Evolutionary conservation across 2,329 filamentous ascomycete genomes (phyloP).

Genomic region (Arachnomyces sp.): DNA sequence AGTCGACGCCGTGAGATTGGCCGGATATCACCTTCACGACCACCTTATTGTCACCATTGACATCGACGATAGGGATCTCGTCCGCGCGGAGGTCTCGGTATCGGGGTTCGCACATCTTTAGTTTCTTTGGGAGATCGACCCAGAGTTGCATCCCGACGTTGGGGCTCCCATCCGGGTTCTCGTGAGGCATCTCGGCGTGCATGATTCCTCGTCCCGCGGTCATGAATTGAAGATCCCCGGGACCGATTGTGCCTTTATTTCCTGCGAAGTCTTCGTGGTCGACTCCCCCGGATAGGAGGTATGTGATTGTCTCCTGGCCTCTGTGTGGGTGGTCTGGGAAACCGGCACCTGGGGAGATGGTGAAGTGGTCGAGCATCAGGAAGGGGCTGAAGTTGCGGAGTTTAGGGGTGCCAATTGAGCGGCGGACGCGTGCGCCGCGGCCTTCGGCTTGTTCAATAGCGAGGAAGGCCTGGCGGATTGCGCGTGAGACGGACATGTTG

Average conservation of each 20-base stretch:
- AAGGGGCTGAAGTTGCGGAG: slow-evolving; percentile 86
- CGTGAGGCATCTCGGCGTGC: slow-evolving; percentile 88
- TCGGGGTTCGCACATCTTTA: slow-evolving; percentile 84
- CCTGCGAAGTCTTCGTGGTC: slow-evolving; percentile 92
- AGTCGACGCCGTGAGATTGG: slow-evolving; percentile 74
- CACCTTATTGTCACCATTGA: slow-evolving; percentile 62
- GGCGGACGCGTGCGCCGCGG: slow-evolving; percentile 75
- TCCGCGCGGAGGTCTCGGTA: slow-evolving; percentile 74
- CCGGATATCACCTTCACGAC: slow-evolving; percentile 86
- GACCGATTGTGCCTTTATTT: slow-evolving; percentile 70
- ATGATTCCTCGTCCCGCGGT: slow-evolving; percentile 86
- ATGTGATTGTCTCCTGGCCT: slow-evolving; percentile 85
- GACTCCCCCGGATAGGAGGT: slow-evolving; percentile 74
- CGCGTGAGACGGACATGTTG: slow-evolving; percentile 62
- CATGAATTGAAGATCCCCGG: slow-evolving; percentile 97
- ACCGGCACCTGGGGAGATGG: slow-evolving; percentile 68
- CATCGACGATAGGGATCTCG: slow-evolving; percentile 70
- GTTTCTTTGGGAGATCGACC: slow-evolving; percentile 70
- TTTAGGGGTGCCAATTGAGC: slow-evolving; percentile 76
- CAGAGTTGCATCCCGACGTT: slow-evolving; percentile 91
- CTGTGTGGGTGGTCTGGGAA: slow-evolving; percentile 83
- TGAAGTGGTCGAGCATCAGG: slow-evolving; percentile 94
- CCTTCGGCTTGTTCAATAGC: slow-evolving; percentile 83
- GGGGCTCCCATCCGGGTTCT: slow-evolving; percentile 64
- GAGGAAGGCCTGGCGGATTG: slow-evolving; percentile 74